Evolutionary conservation across 176 grass and related monocot species (phyloP), one percentile per base, ranked within the genome.

Genomic region (Oryza coarctata): DNA sequence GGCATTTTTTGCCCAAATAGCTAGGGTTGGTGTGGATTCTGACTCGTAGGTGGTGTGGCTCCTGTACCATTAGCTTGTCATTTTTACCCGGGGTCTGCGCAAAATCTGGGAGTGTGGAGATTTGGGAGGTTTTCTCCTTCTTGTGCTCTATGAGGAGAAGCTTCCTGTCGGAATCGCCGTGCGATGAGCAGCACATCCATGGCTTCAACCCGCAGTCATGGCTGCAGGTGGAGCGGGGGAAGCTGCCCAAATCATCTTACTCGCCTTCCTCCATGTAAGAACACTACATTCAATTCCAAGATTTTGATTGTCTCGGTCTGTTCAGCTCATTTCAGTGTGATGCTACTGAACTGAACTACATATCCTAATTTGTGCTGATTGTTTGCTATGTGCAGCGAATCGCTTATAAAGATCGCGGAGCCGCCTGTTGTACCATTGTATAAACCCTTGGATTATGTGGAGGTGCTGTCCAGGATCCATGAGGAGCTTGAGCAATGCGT

Each of bases 121-220:
- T 97, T 92, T 91, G 88, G 88, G 92, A 94, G 83, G 63, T 94
- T 45, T 77, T 92, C 80, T 92, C 92, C 75, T 85, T 90, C 31
- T 85, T 97, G 82, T 97, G 94, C 92, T 90, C 91, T 85, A 97
- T 97, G 94, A 97, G 87, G 88, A 97, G 86, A 83, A 77, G 89
- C 80, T 92, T 94, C 86, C 63, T 97, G 36, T 90, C 90, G 17
- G 92, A 97, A 63, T 88, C 90, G 66, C 87, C 87, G 35, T 90
- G 85, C 86, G 91, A 92, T 82, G 90, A 97, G 83, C 87, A 73
- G 67, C 90, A 92, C 67, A 80, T 92, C 39, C 92, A 89, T 77
- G 90, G 90, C 26, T 85, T 94, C 43, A 90, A 91, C 40, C 88
- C 92, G 63, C 94, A 97, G 73, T 94, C 92, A 4, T 97, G 94